phyloP scores from a whole-genome alignment of 495 filamentous ascomycete species.

The Neurospora hispaniola region DNA sequence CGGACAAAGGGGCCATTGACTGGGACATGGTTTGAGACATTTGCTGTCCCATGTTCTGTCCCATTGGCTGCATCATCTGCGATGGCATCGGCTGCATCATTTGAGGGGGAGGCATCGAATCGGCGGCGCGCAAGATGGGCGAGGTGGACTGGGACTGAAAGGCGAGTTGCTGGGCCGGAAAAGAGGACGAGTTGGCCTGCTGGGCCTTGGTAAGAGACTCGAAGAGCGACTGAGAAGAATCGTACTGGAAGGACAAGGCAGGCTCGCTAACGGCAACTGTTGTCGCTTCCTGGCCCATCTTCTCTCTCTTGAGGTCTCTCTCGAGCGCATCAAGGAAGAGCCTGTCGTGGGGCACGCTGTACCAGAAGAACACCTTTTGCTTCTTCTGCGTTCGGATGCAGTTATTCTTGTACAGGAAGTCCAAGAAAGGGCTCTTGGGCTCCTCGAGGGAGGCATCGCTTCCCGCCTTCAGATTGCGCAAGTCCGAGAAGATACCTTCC shows the following conservation, averaged over 20 bases:
- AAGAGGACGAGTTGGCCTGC: slow-evolving; percentile 94
- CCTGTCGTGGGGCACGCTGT: slow-evolving; percentile 95
- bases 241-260: slow-evolving; percentile 95
- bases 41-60: slow-evolving; percentile 59
- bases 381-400: slow-evolving; percentile 99
- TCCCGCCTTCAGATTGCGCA: slow-evolving; percentile 95
- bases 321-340: slow-evolving; percentile 96
- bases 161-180: slow-evolving; percentile 72
- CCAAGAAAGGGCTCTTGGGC: slow-evolving; percentile 94
- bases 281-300: slow-evolving; percentile 97
- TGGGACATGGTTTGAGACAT: slow-evolving; percentile 69
- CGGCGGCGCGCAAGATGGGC: slow-evolving; percentile 84
- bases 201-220: slow-evolving; percentile 99
- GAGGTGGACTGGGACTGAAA: slow-evolving; percentile 67
- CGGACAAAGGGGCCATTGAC: slow-evolving; percentile 61
- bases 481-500: slow-evolving; percentile 97
- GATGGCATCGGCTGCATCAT: slow-evolving; percentile 51
- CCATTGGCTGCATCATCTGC: slow-evolving; percentile 70
- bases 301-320: slow-evolving; percentile 94
- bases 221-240: slow-evolving; percentile 96
- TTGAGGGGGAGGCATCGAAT: slow-evolving; percentile 55
- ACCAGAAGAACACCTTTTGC: slow-evolving; percentile 99
- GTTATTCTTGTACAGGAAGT: slow-evolving; percentile 99
- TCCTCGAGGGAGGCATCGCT: slow-evolving; percentile 99
- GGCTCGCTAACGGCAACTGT: slow-evolving; percentile 94